Base-by-base conservation (phyloP, 169 alveolate genomes). In the Perkinsus chesapeaki region DNA sequence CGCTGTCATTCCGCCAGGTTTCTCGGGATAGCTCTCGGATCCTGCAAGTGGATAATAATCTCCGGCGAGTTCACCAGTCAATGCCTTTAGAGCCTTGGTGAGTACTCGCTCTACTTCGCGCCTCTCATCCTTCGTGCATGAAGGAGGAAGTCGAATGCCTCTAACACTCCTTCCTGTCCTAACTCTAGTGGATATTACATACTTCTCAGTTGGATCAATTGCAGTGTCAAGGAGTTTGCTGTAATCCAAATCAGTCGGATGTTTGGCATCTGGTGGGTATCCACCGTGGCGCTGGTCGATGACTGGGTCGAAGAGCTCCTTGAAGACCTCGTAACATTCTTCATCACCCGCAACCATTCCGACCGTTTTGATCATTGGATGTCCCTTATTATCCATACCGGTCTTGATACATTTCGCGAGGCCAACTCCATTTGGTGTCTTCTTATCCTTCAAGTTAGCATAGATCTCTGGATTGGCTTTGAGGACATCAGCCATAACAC, bases 21-120 rank as follows among this genome's bases (percentile, higher is more conserved):
- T 92, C 93, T n/a, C 31, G 9, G 93, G 19, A 39, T 92, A 92
- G 0, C 43, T 20, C 48, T 27, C 36, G 31, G 91, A 48, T 1
- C 91, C 91, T 16, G 48, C 47, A 0, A 95, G 93, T 7, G 96
- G 95, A 39, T 94, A 93, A 39, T 95, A 95, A 20, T 91, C 93
- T 39, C 96, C 96, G 38, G 82, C 91, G 38, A 94, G 91, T 36
- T 94, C 96, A 16, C 95, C 96, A 1, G 9, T 27, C 48, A 94
- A 43, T 12, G 93, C 38, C 39, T 16, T 92, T n/a, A 95, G 34
- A 34, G 95, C 95, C 34, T 39, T 19, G 38, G 43, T 39, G 38
- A 95, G 72, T 0, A 39, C 60, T 0, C 48, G 82, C 39, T 93
- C 95, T 92, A 92, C 82, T 91, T 94, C 48, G n/a, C 93, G 93